Conservation (phyloP, 495 filamentous ascomycete species). For the Penicillium steckii region DNA sequence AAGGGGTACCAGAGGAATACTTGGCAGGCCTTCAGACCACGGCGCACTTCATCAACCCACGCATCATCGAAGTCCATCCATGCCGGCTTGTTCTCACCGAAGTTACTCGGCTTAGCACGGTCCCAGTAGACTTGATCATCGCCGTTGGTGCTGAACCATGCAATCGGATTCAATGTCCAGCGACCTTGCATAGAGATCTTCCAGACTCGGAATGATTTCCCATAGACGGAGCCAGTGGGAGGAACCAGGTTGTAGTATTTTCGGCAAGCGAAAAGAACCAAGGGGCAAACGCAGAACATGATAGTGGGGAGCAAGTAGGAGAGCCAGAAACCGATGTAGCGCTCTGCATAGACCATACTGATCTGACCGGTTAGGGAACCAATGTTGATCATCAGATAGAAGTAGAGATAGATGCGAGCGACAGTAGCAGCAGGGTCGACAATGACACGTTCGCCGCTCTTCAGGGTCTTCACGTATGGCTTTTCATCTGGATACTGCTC, state of each 20-base stretch:
- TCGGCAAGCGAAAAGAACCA: slow-evolving; percentile 60
- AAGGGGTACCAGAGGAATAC: slow-evolving; percentile 70
- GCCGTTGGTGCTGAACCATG: slow-evolving; percentile 41
- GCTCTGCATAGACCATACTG: slow-evolving; percentile 38
- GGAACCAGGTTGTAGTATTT: slow-evolving; percentile 56
- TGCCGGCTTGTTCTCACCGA: slow-evolving; percentile 34
- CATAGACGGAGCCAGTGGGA: slow-evolving; percentile 63
- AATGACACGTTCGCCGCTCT: slow-evolving; percentile 63
- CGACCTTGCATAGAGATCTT: slow-evolving; percentile 59
- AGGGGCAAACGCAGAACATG: slow-evolving; percentile 58
- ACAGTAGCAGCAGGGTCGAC: slow-evolving; percentile 65
- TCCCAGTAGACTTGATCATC: slow-evolving; percentile 54
- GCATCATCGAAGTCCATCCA: slow-evolving; percentile 77
- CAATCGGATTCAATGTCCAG: slow-evolving; percentile 56
- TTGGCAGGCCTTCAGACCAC: slow-evolving; percentile 67
- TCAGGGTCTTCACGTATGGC: slow-evolving; percentile 43
- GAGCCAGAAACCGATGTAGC: slow-evolving; percentile 76
- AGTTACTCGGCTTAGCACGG: slow-evolving; percentile 61
- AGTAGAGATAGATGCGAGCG: slow-evolving; percentile 40
- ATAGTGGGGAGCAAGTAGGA: slow-evolving; percentile 68
- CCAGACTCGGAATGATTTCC: slow-evolving; percentile 56
- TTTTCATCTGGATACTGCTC: slow-evolving; percentile 50
- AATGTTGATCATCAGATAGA: slow-evolving; percentile 57
- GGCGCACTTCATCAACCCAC: slow-evolving; percentile 70
- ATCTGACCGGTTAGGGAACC: slow-evolving; percentile 38